Base-by-base conservation (phyloP, 148 eudicot species). In the Heliosperma pusillum region DNA sequence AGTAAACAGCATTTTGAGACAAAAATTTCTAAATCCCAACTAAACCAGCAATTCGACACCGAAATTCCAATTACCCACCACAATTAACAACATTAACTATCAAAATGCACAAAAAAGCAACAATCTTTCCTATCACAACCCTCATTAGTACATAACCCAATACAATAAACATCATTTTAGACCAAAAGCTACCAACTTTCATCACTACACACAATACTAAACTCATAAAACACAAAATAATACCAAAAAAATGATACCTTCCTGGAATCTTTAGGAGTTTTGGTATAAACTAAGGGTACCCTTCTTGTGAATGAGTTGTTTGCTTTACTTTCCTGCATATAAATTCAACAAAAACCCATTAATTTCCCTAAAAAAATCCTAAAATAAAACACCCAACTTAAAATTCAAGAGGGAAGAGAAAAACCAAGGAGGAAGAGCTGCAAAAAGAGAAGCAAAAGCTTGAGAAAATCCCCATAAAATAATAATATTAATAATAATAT, bases 221-320 rank as follows among this genome's bases (percentile, higher is more conserved):
- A 61, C 27, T 27, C 12, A 50, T 1, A 36, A 15, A 45, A 16
- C 53, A 47, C 53, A 11, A 16, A 15, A 11, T 12, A 47, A 8
- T 47, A 47, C 3, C 53, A 10, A 45, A 9, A 45, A 45, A 2
- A 45, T 0, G 52, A 13, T 50, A 90, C 98, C 93, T 91, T 93
- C 80, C 74, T 87, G 77, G 82, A 85, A 80, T 93, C 96, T 79
- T 87, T 85, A 26, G 98, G 97, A 65, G 90, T 86, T 80, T 91
- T 91, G 25, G 98, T 91, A 72, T 90, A 86, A 74, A 84, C 79
- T 87, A 93, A 77, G 17, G 97, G 85, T 77, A 91, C 91, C 56
- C 95, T 86, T 63, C 92, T 82, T 5, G 95, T 89, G 76, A 87
- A 93, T 3, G 97, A 86, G 64, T 85, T 77, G 68, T 68, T 91